Evolutionary conservation across 164 flowering plant species (phyloP).

Genomic region (Taxillus chinensis): DNA sequence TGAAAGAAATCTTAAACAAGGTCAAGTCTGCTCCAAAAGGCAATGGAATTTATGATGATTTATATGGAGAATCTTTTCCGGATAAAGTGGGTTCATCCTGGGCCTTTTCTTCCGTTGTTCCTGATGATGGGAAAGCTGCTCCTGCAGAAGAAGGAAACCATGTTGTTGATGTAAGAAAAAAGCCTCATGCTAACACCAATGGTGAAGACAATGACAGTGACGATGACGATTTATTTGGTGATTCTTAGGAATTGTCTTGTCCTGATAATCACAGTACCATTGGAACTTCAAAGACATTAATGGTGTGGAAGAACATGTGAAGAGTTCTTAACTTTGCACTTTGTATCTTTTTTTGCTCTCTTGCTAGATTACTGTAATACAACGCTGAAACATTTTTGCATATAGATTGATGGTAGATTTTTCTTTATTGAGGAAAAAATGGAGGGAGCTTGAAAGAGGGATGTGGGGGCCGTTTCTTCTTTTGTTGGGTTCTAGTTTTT

Average conservation of each 20-base stretch:
- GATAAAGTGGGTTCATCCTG: conserved; percentile 80
- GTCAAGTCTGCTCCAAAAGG: conserved; percentile 58
- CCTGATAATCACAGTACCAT: too few species aligned
- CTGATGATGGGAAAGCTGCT: not conserved
- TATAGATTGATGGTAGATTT: too few species aligned
- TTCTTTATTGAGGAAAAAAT: too few species aligned
- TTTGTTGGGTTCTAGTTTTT: too few species aligned
- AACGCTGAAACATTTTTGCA: too few species aligned
- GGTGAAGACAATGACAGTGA: not conserved
- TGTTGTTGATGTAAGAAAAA: not conserved
- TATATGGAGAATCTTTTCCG: conserved; percentile 72
- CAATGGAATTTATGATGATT: conserved; percentile 69
- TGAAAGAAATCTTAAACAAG: conserved; percentile 68
- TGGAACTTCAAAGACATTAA: too few species aligned
- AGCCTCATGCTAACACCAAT: not conserved
- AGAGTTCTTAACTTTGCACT: too few species aligned
- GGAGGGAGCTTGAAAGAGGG: too few species aligned
- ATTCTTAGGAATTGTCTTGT: not conserved
- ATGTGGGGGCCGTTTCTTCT: too few species aligned
- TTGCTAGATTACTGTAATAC: too few species aligned
- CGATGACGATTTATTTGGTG: not conserved
- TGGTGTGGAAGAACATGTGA: too few species aligned
- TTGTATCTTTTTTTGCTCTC: too few species aligned
- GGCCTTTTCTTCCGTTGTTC: conserved; percentile 10
- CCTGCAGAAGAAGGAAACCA: not conserved